Evolutionary conservation across 192 early-diverging fungal species (phyloP).

Genomic region (Entomortierella beljakovae): DNA sequence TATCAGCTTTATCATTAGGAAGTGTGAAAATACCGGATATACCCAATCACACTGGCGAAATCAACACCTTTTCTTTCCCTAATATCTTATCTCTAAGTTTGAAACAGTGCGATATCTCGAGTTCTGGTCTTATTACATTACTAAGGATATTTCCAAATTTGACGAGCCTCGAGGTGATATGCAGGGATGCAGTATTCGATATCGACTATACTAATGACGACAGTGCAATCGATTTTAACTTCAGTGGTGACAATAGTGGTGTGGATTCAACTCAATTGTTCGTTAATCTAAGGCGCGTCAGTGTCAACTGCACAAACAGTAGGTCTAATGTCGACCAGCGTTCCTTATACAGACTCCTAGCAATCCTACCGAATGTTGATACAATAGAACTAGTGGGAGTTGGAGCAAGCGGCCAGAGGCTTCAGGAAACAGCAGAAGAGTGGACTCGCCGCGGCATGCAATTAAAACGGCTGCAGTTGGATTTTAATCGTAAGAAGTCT

Average conservation of each 20-base stretch:
- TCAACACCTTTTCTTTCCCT: constrained; percentile 19
- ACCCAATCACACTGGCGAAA: constrained; percentile 18
- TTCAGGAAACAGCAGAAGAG: constrained; percentile 7
- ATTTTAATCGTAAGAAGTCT: constrained; percentile 2
- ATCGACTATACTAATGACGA: neutral
- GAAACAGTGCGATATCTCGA: constrained; percentile 25
- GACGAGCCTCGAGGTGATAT: neutral
- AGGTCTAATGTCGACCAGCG: constrained; percentile 16
- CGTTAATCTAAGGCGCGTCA: neutral
- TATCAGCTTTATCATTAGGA: constrained; percentile 12
- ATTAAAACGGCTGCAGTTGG: constrained; percentile 5
- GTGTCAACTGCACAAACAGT: constrained; percentile 5
- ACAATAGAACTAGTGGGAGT: constrained; percentile 19
- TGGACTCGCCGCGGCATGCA: constrained; percentile 20
- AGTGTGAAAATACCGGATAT: constrained; percentile 24
- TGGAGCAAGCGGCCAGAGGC: neutral
- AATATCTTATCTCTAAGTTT: constrained; percentile 8
- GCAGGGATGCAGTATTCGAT: constrained; percentile 16
- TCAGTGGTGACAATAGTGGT: neutral
- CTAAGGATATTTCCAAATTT: constrained; percentile 29
- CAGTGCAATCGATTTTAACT: neutral
- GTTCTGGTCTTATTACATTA: constrained; percentile 5
- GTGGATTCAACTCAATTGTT: neutral
- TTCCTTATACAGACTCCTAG: constrained; percentile 2
- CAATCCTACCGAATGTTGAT: neutral